A percentile compares a stretch with the other conserved stretches of the same genome.
Evolutionary conservation across 1,284 basidiomycete genomes (phyloP).

Genomic region (Rhodotorula sp.): DNA sequence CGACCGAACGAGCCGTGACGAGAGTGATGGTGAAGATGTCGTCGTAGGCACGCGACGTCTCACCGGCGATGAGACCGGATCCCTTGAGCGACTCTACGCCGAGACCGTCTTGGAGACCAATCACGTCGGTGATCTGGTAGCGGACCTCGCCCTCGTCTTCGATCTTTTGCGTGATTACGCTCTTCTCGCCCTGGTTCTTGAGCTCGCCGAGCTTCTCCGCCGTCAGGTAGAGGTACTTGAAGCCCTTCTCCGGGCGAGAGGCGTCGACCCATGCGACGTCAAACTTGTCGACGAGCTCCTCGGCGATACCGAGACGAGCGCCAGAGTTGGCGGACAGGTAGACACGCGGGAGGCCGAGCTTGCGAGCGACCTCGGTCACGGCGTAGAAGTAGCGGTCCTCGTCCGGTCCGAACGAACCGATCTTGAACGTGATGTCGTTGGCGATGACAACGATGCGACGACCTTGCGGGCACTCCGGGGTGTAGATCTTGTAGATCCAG

Average conservation of each 20-base stretch:
- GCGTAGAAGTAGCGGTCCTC: conserved; percentile 98
- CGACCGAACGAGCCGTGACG: conserved; percentile 96
- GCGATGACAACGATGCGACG: conserved; percentile 86
- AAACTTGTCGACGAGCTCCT: conserved; percentile 86
- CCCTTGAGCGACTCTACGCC: conserved; percentile 96
- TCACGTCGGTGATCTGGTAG: conserved; percentile 93
- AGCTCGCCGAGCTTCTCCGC: conserved; percentile 58
- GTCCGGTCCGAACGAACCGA: conserved; percentile 92
- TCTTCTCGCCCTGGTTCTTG: conserved; percentile 55
- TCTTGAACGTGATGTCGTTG: conserved; percentile 99
- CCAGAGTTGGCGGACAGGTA: conserved; percentile 99
- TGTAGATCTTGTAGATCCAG: conserved; percentile 90
- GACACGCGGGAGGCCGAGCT: conserved; percentile 83
- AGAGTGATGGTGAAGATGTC: conserved; percentile 99
- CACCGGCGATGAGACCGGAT: conserved; percentile 96
- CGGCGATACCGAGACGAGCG: conserved; percentile 92
- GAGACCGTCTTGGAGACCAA: conserved; percentile 93
- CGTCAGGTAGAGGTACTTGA: conserved; percentile 89
- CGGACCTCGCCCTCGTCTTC: conserved; percentile 81
- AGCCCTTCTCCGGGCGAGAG: conserved; percentile 83
- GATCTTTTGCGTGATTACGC: conserved; percentile 78
- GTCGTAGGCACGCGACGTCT: conserved; percentile 96
- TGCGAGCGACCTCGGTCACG: conserved; percentile 88
- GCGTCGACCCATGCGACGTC: conserved; percentile 86
- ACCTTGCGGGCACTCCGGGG: conserved; percentile 89